Evolutionary conservation across 768 basidiomycete genomes (phyloP), one percentile per base, ranked within the genome.

Genomic region (Rhizopogon salebrosus): DNA sequence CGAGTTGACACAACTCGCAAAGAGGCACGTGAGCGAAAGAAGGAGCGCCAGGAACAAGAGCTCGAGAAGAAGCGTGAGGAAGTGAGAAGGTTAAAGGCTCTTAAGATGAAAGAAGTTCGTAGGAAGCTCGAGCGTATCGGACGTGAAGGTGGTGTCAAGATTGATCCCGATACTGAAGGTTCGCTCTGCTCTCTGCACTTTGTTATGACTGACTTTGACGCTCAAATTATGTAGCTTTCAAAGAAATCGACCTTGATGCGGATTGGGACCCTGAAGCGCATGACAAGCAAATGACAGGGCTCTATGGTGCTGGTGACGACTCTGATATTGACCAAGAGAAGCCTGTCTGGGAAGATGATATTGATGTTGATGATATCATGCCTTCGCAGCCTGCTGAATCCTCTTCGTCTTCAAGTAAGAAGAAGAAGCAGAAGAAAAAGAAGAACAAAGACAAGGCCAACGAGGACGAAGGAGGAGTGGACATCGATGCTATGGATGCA

Each of bases 251-350:
- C 60, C 71, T 99, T 6, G 94, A 98, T 10, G 91, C 84, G 1
- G 94, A 98, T 41, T 98, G 92, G 88, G 92, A 98, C 61, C 87
- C 92, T 11, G 82, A 78, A 10, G 80, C 81, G 51, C 91, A 97
- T 63, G 93, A 97, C 57, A 70, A 67, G 34, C 89, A 92, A 65
- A 93, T 99, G 87, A 75, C 80, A 0, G 78, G 75, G 20, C 64
- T 98, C 23, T 91, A 93, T 62, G 81, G 73, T 10, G 75, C 74
- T 23, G 80, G 79, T 3, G 76, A 74, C 11, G 68, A 61, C n/a
- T 70, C 70, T 4, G 67, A 68, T 45, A 55, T 57, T 34, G 77
- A 72, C 35, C 69, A 71, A 45, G 79, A 81, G 57, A 95, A 95
- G 70, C 97, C 97, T 3, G 70, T 72, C 0, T 99, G 95, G 95